Conservation (phyloP, 148 eudicot genomes). For the Vaccinium darrowii region DNA sequence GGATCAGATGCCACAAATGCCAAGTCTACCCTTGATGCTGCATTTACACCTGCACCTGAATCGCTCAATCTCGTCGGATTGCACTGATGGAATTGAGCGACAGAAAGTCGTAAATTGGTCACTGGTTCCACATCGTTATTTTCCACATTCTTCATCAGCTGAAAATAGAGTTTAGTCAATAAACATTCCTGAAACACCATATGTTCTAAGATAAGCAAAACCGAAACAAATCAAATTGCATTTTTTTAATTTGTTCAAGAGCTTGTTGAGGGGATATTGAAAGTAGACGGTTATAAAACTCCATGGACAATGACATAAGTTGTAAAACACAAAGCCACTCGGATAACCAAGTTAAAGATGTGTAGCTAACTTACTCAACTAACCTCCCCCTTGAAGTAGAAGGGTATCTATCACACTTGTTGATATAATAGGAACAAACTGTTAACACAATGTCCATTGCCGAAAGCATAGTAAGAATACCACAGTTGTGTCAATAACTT, state of each 20-base stretch:
- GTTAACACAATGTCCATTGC: not conserved
- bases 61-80: slow-evolving; percentile 22
- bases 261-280: not conserved
- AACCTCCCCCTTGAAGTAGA: not conserved
- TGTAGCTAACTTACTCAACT: not conserved
- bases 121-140: slow-evolving; percentile 22
- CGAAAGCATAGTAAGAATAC: not conserved
- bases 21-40: slow-evolving; percentile 40
- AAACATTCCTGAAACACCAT: slow-evolving; percentile 12
- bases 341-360: not conserved
- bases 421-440: not conserved
- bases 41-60: slow-evolving; percentile 81
- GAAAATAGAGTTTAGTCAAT: not conserved
- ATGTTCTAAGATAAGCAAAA: not conserved
- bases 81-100: slow-evolving; percentile 23
- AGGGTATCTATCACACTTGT: slow-evolving; percentile 2
- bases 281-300: not conserved
- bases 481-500: not conserved
- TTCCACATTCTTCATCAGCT: slow-evolving; percentile 25
- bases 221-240: not conserved
- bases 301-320: not conserved
- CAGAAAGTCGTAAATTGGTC: slow-evolving; percentile 34
- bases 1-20: slow-evolving; percentile 42
- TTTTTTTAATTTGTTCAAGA: not conserved
- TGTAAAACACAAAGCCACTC: not conserved